phyloP scores from a whole-genome alignment of 2,329 filamentous ascomycete species.

The Dothistroma pini region DNA sequence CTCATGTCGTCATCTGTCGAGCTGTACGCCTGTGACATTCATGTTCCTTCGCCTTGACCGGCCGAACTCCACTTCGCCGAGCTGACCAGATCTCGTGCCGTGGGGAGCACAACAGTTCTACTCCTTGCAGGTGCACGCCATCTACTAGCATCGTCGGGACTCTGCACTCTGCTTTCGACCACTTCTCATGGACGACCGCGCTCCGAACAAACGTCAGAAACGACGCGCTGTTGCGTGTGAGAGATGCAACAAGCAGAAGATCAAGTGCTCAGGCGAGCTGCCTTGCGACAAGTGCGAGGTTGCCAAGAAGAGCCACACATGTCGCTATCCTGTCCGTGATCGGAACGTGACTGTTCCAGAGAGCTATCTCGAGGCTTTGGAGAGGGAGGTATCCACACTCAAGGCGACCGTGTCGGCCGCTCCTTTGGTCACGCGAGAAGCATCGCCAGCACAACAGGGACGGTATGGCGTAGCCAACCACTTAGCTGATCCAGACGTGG shows the following conservation, averaged over 20 bases:
- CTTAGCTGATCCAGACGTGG: constrained; percentile 19
- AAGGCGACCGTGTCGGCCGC: background rate
- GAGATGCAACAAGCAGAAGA: constrained; percentile 28
- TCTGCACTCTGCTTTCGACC: too few species aligned
- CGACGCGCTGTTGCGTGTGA: constrained; percentile 20
- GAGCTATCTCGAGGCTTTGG: constrained; percentile 12
- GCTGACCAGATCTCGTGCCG: too few species aligned
- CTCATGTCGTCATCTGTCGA: too few species aligned
- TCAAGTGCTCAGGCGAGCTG: constrained; percentile 28
- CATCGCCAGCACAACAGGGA: background rate
- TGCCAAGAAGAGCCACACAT: constrained; percentile 19
- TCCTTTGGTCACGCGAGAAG: background rate
- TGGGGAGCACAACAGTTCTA: too few species aligned
- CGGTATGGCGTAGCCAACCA: background rate
- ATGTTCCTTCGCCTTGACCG: too few species aligned
- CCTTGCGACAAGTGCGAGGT: constrained; percentile 24
- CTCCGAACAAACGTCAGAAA: constrained; percentile 17
- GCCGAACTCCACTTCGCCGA: too few species aligned
- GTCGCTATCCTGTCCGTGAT: constrained; percentile 24
- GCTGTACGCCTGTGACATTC: too few species aligned
- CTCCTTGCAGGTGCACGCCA: too few species aligned
- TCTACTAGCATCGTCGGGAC: too few species aligned
- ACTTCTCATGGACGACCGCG: constrained; percentile 1
- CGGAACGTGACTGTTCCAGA: constrained; percentile 26
- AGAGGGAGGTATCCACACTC: background rate